Conservation (phyloP, 306 rosid species). For the Corylus heterophylla region DNA sequence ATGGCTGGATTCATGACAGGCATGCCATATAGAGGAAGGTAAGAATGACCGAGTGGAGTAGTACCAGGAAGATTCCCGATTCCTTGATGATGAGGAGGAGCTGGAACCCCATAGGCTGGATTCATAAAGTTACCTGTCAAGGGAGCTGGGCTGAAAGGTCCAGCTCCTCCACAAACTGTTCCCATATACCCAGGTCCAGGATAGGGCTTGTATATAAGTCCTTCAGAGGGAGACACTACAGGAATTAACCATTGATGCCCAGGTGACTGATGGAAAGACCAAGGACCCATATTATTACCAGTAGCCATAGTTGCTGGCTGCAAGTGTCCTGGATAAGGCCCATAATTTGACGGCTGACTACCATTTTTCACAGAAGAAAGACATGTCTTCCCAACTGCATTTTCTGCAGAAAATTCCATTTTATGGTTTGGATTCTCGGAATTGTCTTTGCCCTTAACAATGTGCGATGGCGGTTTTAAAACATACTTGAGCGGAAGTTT, state of each 20-base stretch:
- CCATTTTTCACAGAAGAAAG: slow-evolving; percentile 51
- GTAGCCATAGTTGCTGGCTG: slow-evolving; percentile 42
- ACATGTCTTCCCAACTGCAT: slow-evolving; percentile 74
- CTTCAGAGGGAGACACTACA: slow-evolving; percentile 88
- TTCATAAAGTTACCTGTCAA: slow-evolving; percentile 49
- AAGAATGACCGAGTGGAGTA: slow-evolving; percentile 53
- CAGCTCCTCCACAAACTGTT: slow-evolving; percentile 60
- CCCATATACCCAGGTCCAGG: slow-evolving; percentile 67
- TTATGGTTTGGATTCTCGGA: slow-evolving; percentile 59
- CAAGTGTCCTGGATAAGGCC: slow-evolving; percentile 47
- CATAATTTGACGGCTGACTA: slow-evolving; percentile 56
- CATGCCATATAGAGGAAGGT: slow-evolving; percentile 71
- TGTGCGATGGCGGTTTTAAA: slow-evolving; percentile 40
- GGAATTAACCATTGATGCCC: slow-evolving; percentile 90
- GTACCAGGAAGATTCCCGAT: slow-evolving; percentile 45
- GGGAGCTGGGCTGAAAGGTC: slow-evolving; percentile 58
- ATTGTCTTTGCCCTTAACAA: slow-evolving; percentile 46
- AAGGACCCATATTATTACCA: slow-evolving; percentile 57
- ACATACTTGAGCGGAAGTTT: slow-evolving; percentile 50
- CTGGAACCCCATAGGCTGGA: slow-evolving; percentile 60
- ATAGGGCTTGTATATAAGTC: slow-evolving; percentile 92
- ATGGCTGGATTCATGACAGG: slow-evolving; percentile 48
- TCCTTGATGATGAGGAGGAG: slow-evolving; percentile 55
- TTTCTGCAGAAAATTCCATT: slow-evolving; percentile 84
- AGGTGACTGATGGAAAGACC: slow-evolving; percentile 72